Evolutionary conservation across 2,329 filamentous ascomycete species (phyloP).

Genomic region (Cryoendolithus antarcticus): DNA sequence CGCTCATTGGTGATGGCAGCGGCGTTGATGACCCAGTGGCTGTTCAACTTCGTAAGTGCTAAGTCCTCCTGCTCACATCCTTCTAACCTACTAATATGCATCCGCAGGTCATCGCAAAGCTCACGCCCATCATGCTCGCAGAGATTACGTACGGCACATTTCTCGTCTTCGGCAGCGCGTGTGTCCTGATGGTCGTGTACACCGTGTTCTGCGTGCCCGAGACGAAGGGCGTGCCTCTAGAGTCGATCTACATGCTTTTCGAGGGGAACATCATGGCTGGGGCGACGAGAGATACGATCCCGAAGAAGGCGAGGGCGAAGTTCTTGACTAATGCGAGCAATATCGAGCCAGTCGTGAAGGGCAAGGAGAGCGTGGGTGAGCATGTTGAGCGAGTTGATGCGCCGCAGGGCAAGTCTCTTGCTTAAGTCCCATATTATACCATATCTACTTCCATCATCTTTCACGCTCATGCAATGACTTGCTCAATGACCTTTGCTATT

Average conservation of each 20-base stretch:
- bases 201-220: constrained; percentile 31
- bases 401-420: constrained; percentile 1
- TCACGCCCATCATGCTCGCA: constrained; percentile 29
- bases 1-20: constrained; percentile 32
- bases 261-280: constrained; percentile 30
- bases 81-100: too few species aligned
- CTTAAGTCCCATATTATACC: too few species aligned
- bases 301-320: constrained; percentile 25
- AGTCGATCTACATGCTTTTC: constrained; percentile 30
- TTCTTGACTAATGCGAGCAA: constrained; percentile 18
- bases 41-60: constrained; percentile 26
- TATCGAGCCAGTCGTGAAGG: constrained; percentile 15
- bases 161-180: constrained; percentile 29
- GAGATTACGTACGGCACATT: constrained; percentile 31
- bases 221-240: constrained; percentile 31
- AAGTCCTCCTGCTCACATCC: too few species aligned
- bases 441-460: too few species aligned
- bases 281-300: constrained; percentile 27
- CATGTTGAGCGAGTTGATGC: constrained; percentile 7
- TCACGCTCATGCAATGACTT: too few species aligned
- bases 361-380: constrained; percentile 16
- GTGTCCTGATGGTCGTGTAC: constrained; percentile 31
- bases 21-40: constrained; percentile 34
- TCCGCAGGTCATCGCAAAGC: constrained; percentile 11
- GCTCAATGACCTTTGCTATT: too few species aligned